A percentile compares a stretch with the other conserved stretches of the same genome.
Conservation (phyloP, 1,284 basidiomycete genomes). For the Termitomyces sp. region DNA sequence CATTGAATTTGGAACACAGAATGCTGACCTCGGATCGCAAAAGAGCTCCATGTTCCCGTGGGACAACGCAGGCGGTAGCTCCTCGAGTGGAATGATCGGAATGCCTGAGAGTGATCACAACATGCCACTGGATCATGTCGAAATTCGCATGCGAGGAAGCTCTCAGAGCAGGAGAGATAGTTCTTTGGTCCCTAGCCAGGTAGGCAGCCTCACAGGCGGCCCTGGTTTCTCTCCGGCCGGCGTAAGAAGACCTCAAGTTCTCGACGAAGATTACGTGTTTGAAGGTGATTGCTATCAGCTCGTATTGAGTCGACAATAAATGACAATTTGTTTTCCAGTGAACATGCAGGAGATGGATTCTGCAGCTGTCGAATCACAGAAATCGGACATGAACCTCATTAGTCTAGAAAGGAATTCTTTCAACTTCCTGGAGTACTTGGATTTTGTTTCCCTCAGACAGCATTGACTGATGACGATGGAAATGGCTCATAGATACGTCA, state of each 20-base stretch:
- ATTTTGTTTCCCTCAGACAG: not conserved
- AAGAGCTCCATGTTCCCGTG: conserved; percentile 72
- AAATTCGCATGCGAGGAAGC: conserved; percentile 48
- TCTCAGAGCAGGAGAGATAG: conserved; percentile 49
- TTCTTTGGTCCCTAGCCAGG: conserved; percentile 42
- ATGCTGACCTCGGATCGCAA: conserved; percentile 48
- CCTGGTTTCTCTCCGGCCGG: conserved; percentile 46
- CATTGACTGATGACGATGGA: not conserved
- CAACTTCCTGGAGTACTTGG: conserved; percentile 70
- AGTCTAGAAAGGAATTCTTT: conserved; percentile 69
- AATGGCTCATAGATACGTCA: conserved; percentile 54
- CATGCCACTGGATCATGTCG: conserved; percentile 46
- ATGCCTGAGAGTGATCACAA: conserved; percentile 37
- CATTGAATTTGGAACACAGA: conserved; percentile 34
- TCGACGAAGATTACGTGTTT: conserved; percentile 61
- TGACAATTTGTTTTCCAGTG: conserved; percentile 21
- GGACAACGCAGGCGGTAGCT: conserved; percentile 70
- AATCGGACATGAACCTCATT: conserved; percentile 48
- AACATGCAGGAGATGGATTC: conserved; percentile 23
- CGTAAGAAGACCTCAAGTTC: conserved; percentile 36
- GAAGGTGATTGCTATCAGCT: conserved; percentile 39
- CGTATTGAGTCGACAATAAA: not conserved
- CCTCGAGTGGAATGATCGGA: conserved; percentile 44
- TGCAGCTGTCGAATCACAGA: conserved; percentile 41
- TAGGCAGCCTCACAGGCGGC: conserved; percentile 36